Base-by-base conservation (phyloP, 306 rosid species). In the Corylus heterophylla region DNA sequence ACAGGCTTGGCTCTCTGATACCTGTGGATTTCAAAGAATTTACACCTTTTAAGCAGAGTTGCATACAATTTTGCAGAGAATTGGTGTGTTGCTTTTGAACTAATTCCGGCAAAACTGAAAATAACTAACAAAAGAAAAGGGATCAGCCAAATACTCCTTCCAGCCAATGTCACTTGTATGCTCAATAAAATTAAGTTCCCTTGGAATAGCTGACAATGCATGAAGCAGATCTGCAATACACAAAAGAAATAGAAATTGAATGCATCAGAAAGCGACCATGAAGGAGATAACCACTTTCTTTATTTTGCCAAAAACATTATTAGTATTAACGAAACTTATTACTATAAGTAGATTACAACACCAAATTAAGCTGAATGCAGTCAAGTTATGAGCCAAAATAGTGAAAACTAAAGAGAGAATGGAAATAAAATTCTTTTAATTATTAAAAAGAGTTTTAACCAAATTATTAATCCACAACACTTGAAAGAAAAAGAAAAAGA, bases 111-210 rank as follows among this genome's bases (percentile, higher is more conserved):
- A 74, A 18, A 75, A 70, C n/a, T 2, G 58, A 68, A 48, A 52
- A 77, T 45, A 58, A 67, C 71, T 20, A 74, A 77, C 64, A 56
- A 39, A 72, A 77, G 69, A 56, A 29, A 71, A 56, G 27, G 52
- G 81, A 71, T 69, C 71, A 77, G 78, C 75, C 67, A 81, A 91
- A 67, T 87, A 92, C 94, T 92, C 97, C 83, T 95, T 95, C 98
- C 98, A 95, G 73, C 98, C 98, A 77, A 95, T 92, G 78, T 95
- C 97, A 84, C 92, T 88, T 72, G 94, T 90, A 82, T 90, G 94
- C 86, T 92, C 93, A 42, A 90, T 88, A 61, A 90, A 92, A 75
- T 90, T 90, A 47, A 92, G 81, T 81, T 80, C 51, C 81, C 94
- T 87, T 4, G 92, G 94, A 81, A 92, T 83, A 49, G 92, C 71